phyloP scores from a whole-genome alignment of 768 basidiomycete species.

The Clitopilus passeckerianus region DNA sequence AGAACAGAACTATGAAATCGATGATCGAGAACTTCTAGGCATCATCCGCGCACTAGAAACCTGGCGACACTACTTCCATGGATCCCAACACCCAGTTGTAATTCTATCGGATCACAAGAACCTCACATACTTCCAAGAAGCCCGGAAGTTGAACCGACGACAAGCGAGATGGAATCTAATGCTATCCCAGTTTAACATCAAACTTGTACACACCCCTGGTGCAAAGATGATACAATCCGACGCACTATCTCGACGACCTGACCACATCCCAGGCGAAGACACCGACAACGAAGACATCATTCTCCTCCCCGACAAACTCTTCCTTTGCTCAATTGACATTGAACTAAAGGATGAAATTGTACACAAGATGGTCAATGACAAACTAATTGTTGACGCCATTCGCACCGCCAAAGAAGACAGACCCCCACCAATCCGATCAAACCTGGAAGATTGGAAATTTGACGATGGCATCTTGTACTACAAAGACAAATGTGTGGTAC shows the following conservation, averaged over 20 bases:
- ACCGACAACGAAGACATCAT: constrained; percentile 10
- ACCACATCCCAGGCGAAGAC: constrained; percentile 9
- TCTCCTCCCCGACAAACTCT: constrained; percentile 8
- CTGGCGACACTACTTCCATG: constrained; percentile 8
- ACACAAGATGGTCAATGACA: not conserved
- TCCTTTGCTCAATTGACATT: constrained; percentile 8
- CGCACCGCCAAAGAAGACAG: not conserved
- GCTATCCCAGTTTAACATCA: constrained; percentile 1
- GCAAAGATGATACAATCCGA: constrained; percentile 11
- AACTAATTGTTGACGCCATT: not conserved
- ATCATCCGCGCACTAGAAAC: constrained; percentile 8
- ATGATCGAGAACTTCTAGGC: constrained; percentile 13
- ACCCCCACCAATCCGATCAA: not conserved
- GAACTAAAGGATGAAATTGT: constrained; percentile 3
- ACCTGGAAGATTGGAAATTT: constrained; percentile 5
- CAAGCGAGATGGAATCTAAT: constrained; percentile 5
- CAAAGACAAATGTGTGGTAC: not conserved
- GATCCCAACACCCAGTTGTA: constrained; percentile 4
- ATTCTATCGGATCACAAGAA: constrained; percentile 11
- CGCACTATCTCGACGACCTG: constrained; percentile 10
- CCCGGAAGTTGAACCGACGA: not conserved
- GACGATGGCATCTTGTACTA: constrained; percentile 1
- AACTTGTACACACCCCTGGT: constrained; percentile 3
- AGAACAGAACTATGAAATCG: constrained; percentile 10
- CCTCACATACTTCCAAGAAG: constrained; percentile 1